Conservation (phyloP, 2,329 filamentous ascomycete species). For the Fusarium xyrophilum region DNA sequence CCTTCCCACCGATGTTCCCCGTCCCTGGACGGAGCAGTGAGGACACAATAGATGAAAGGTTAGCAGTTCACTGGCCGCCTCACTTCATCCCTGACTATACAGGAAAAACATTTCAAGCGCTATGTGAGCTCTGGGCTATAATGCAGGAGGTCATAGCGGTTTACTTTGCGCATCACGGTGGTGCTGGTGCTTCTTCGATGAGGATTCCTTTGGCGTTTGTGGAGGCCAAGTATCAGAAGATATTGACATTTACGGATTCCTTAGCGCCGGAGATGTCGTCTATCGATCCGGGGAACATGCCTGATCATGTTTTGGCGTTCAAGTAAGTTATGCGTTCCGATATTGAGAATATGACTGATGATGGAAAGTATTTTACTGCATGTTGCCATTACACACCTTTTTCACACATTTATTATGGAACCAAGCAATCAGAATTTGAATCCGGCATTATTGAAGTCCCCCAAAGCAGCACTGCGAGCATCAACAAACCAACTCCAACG, state of each 20-base stretch:
- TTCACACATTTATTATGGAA: slow-evolving; percentile 18
- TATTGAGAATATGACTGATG: rapidly evolving
- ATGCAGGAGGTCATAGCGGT: slow-evolving; percentile 27
- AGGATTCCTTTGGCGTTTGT: slow-evolving; percentile 19
- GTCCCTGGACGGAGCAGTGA: slow-evolving; percentile 12
- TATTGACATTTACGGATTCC: slow-evolving; percentile 14
- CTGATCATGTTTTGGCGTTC: slow-evolving; percentile 18
- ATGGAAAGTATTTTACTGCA: not conserved
- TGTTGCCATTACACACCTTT: slow-evolving; percentile 5
- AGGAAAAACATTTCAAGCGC: slow-evolving; percentile 24
- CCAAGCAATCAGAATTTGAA: not conserved
- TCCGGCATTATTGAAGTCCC: not conserved
- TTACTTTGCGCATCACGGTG: slow-evolving; percentile 7
- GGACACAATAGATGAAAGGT: slow-evolving; percentile 16
- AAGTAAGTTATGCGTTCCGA: not conserved
- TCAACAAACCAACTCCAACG: slow-evolving; percentile 17
- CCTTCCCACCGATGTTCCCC: slow-evolving; percentile 23
- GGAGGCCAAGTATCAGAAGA: slow-evolving; percentile 20
- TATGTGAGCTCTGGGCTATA: slow-evolving; percentile 31
- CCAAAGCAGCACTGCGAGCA: not conserved
- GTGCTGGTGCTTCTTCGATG: not conserved
- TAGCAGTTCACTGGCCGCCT: slow-evolving; percentile 26
- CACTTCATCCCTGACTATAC: slow-evolving; percentile 18
- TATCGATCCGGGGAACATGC: not conserved
- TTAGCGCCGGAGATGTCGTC: slow-evolving; percentile 6